Evolutionary conservation across 805 yeast genomes (phyloP), one percentile per base, ranked within the genome.

Genomic region (Lachancea quebecensis): DNA sequence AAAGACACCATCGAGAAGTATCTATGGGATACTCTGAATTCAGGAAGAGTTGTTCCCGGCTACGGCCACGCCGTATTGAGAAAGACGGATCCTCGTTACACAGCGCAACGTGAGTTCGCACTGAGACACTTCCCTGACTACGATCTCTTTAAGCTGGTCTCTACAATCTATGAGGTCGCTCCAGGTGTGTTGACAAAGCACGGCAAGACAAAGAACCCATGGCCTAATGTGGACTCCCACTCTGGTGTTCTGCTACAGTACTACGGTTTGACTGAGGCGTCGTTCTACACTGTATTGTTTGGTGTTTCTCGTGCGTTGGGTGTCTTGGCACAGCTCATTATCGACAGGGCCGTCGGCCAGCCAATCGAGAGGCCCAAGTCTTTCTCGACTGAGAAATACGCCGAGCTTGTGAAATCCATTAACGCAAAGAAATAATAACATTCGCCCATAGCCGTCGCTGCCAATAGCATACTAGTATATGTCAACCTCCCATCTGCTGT

Each of bases 311-410:
- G 95, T 71, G 90, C 93, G 41, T 75, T 85, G 50, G 95, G 95
- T 74, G 90, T 83, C 45, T 73, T 85, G 61, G 89, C 93, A 51
- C 93, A 85, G 73, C 73, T 84, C 70, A 83, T 85, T 69, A 79
- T 81, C 61, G 93, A 85, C 73, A 79, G 95, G 67, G 90, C 89
- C 57, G 71, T 81, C 50, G 93, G 93, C 62, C 67, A 78, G 56
- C 81, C 95, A 58, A 82, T 85, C 63, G 95, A 85, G 74, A 83
- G 95, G 74, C 93, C 93, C 72, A 85, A 85, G 73, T 82, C 95
- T 52, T 86, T 88, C 87, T 85, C 95, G 50, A 87, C 96, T 54
- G 91, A 87, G 72, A 88, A 88, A 73, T 86, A 84, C 76, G 81
- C 79, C 65, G 88, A 86, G 75, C 72, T 87, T 67, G 95, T 83